Base-by-base conservation (phyloP, 345 rosid species). In the Murraya koenigii region DNA sequence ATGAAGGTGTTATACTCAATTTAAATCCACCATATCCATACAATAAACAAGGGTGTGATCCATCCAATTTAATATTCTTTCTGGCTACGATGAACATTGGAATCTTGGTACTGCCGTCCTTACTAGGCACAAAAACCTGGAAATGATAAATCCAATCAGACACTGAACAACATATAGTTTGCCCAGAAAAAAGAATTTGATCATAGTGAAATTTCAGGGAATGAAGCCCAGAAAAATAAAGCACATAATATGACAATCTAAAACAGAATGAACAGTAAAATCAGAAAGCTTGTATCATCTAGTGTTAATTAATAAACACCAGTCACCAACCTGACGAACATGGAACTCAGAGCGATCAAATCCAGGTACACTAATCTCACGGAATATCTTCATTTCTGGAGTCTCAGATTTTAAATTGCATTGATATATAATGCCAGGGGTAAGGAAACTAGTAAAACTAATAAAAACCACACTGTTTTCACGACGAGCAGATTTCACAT, bases 21-120 rank as follows among this genome's bases (percentile, higher is more conserved):
- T 88, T 90, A 74, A 96, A 96, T 72, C 99, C 99, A 36, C 99
- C 98, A 65, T 96, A 96, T 47, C 90, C 99, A 76, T 88, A 96
- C 32, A 96, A 81, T 89, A 96, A 85, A 77, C 98, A 96, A 4
- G 97, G 97, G 82, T 91, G 93, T 6, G 99, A 89, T 80, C 98
- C 95, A 84, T 94, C 94, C 76, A 94, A 75, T 56, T 81, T 76
- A 44, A 87, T 83, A 60, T 87, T 82, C 85, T 88, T 89, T 83
- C 72, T 87, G 61, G 91, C 88, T 74, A 94, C 97, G 44, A 96
- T 82, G 83, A 94, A 94, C 80, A 88, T 82, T 2, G 98, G 99
- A 71, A 96, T 83, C 89, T 83, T 86, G 64, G 91, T 89, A 68
- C 94, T 89, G 61, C 94, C 94, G 68, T 96, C 99, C 86, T 89